Evolutionary conservation across 768 basidiomycete genomes (phyloP).

Genomic region (Coprinellus micaceus): DNA sequence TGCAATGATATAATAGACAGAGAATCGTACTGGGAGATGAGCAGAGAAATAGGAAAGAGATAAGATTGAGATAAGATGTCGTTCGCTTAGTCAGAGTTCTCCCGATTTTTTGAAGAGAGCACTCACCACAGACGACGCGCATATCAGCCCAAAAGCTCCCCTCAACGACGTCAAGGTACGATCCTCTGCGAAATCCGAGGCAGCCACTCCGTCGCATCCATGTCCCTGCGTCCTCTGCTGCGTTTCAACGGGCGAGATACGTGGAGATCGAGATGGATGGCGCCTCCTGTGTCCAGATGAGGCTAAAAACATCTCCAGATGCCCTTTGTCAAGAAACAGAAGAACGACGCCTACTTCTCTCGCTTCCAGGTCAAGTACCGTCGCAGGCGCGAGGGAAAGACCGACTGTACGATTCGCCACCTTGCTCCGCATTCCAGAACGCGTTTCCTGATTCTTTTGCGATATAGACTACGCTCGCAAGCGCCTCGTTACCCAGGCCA

Average conservation of each 20-base stretch:
- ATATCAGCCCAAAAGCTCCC: no score
- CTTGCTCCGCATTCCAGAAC: conserved; percentile 21
- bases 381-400: conserved; percentile 96
- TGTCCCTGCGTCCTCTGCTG: not conserved
- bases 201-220: not conserved
- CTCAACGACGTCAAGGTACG: conserved; percentile 3
- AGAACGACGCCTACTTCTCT: conserved; percentile 96
- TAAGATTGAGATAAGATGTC: no score
- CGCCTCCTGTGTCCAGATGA: conserved; percentile 28
- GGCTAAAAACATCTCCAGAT: conserved; percentile 38
- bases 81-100: no score
- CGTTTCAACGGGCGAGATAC: conserved; percentile 6
- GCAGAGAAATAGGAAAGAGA: no score
- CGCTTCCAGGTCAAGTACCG: conserved; percentile 99
- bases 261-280: conserved; percentile 32
- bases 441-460: conserved; percentile 9
- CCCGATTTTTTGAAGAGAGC: no score
- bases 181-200: not conserved
- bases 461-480: conserved; percentile 91
- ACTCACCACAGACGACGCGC: no score
- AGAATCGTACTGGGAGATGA: no score
- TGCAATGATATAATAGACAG: no score
- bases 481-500: conserved; percentile 94
- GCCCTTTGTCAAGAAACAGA: conserved; percentile 98
- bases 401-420: conserved; percentile 63